Percentiles rank a stretch among this genome's conserved stretches.
Conservation (phyloP, 345 rosid genomes). For the Salix caprea region DNA sequence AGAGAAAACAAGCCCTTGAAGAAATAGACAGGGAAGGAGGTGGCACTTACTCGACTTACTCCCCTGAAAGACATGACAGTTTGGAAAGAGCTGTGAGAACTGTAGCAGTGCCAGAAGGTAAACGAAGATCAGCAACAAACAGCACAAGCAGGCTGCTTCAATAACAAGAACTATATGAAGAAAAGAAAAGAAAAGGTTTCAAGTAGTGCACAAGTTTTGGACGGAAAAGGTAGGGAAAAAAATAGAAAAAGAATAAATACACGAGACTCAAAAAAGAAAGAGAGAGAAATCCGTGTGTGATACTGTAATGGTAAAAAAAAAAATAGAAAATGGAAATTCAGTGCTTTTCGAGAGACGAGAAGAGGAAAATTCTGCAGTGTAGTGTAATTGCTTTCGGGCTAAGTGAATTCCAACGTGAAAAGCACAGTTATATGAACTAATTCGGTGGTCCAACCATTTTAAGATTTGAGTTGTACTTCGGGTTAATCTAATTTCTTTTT, state of each 20-base stretch:
- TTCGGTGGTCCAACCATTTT: too few species aligned
- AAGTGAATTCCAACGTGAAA: too few species aligned
- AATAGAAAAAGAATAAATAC: neutral
- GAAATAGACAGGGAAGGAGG: neutral
- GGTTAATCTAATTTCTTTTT: too few species aligned
- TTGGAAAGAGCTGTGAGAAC: neutral
- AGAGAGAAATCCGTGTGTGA: neutral
- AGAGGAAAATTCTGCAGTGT: neutral
- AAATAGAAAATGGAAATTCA: neutral
- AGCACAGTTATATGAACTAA: too few species aligned
- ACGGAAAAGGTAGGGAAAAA: neutral
- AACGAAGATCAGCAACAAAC: too few species aligned
- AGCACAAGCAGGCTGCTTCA: too few species aligned
- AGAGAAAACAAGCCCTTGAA: too few species aligned
- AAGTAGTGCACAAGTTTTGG: neutral
- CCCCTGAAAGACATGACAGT: conserved; percentile 12
- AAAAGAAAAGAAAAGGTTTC: neutral
- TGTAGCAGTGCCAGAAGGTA: too few species aligned
- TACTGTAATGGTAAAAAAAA: too few species aligned
- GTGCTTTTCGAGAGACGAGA: neutral
- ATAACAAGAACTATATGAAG: neutral
- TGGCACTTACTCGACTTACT: conserved; percentile 3
- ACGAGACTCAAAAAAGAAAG: too few species aligned
- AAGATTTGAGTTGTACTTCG: too few species aligned
- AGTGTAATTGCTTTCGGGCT: too few species aligned